Conservation (phyloP, 345 rosid species). For the Noccaea bulbosa region DNA sequence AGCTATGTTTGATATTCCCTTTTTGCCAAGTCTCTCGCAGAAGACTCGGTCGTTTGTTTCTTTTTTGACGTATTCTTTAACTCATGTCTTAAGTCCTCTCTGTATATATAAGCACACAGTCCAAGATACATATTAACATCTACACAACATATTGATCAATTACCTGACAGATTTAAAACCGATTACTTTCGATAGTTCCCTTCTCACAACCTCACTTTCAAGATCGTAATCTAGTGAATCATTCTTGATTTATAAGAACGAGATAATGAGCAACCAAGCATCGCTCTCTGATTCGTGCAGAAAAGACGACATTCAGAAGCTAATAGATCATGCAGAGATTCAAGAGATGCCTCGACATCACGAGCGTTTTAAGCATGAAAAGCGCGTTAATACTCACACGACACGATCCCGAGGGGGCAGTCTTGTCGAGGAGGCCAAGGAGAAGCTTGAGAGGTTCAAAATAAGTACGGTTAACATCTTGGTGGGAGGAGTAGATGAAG, state of each 20-base stretch:
- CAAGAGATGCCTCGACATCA: constrained; percentile 8
- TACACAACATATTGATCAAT: constrained; percentile 3
- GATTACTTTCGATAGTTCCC: not conserved
- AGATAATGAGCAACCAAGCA: constrained; percentile 5
- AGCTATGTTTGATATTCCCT: constrained; percentile 4
- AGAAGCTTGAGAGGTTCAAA: constrained; percentile 49
- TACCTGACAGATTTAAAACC: not conserved
- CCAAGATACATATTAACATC: constrained; percentile 4
- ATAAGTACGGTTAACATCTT: constrained; percentile 39
- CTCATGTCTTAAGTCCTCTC: not conserved
- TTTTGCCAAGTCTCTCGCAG: constrained; percentile 28
- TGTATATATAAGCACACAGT: constrained; percentile 14
- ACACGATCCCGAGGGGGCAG: constrained; percentile 38
- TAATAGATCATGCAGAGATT: constrained; percentile 7
- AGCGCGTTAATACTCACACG: not conserved
- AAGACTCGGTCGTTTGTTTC: constrained; percentile 25
- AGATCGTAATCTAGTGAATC: constrained; percentile 10
- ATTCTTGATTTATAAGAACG: not conserved
- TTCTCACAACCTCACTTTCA: constrained; percentile 9
- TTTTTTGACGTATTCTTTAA: not conserved
- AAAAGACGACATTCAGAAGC: not conserved
- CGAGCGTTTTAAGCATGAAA: constrained; percentile 4
- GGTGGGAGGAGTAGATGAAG: constrained; percentile 38
- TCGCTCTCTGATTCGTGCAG: constrained; percentile 1
- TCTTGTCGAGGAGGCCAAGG: not conserved